phyloP scores from a whole-genome alignment of 1,139 yeast genomes.

The Tardiomyces digboiensis region DNA sequence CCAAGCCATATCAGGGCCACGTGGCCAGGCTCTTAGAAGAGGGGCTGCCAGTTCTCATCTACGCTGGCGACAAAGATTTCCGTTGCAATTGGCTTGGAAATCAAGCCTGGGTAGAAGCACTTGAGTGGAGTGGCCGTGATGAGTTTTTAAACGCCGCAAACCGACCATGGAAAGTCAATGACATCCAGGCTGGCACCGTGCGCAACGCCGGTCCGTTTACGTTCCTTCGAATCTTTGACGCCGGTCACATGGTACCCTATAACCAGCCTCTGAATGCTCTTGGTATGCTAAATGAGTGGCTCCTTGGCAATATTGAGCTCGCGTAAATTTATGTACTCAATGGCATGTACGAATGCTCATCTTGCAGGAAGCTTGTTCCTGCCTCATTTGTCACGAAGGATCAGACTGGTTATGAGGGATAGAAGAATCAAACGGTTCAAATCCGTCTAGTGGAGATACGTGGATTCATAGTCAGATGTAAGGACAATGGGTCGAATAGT shows the following conservation, averaged over 20 bases:
- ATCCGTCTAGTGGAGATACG: no score
- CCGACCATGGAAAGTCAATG: constrained; percentile 31
- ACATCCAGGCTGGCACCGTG: constrained; percentile 30
- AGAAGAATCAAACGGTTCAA: no score
- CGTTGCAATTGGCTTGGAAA: constrained; percentile 91
- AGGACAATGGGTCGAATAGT: no score
- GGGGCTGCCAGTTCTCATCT: constrained; percentile 69
- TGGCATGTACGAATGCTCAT: no score
- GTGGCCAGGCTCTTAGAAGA: constrained; percentile 49
- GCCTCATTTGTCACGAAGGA: no score
- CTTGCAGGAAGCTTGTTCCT: no score
- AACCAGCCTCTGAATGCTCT: constrained; percentile 57
- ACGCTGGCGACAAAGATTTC: constrained; percentile 85
- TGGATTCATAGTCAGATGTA: no score
- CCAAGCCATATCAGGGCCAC: constrained; percentile 54
- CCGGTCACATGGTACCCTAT: constrained; percentile 60
- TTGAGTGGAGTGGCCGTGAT: constrained; percentile 46
- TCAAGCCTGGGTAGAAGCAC: constrained; percentile 62
- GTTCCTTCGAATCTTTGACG: constrained; percentile 47
- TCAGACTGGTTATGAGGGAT: no score
- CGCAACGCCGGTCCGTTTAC: constrained; percentile 42
- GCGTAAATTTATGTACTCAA: no score
- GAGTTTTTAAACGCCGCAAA: constrained; percentile 23
- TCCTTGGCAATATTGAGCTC: constrained; percentile 19
- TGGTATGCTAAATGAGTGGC: constrained; percentile 63